phyloP scores from a whole-genome alignment of 2,329 filamentous ascomycete species.

The Cadophora luteo-olivacea region DNA sequence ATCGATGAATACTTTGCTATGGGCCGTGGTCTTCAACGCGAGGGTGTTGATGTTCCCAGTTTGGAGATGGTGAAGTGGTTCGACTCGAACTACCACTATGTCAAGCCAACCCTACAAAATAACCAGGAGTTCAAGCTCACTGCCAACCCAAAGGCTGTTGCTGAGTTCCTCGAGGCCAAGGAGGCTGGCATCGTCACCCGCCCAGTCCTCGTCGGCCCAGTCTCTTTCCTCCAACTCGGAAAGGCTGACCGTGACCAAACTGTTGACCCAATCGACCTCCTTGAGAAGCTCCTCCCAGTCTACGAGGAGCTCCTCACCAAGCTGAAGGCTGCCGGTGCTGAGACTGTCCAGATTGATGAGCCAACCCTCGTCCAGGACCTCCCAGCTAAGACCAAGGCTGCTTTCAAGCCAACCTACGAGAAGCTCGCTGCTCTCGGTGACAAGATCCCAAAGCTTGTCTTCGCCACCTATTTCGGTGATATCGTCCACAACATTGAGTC shows the following conservation, averaged over 20 bases:
- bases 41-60: conserved; percentile 87
- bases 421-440: conserved; percentile 78
- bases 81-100: conserved; percentile 99
- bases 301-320: conserved; percentile 92
- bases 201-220: conserved; percentile 92
- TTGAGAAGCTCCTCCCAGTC: conserved; percentile 91
- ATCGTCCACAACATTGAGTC: conserved; percentile 98
- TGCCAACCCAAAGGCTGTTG: conserved; percentile 89
- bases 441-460: conserved; percentile 84
- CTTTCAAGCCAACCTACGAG: conserved; percentile 98
- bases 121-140: conserved; percentile 94
- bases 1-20: conserved; percentile 99
- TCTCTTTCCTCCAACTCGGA: conserved; percentile 96
- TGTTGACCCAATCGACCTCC: conserved; percentile 90
- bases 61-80: conserved; percentile 99
- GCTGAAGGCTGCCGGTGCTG: conserved; percentile 95
- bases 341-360: conserved; percentile 98
- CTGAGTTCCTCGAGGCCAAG: conserved; percentile 96
- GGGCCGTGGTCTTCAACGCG: conserved; percentile 98
- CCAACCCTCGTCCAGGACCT: conserved; percentile 96
- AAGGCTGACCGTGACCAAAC: conserved; percentile 97
- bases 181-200: conserved; percentile 92
- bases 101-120: conserved; percentile 98
- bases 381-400: conserved; percentile 86
- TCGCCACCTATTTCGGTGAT: conserved; percentile 99